Evolutionary conservation across 306 rosid species (phyloP).

Genomic region (Bauhinia variegata): DNA sequence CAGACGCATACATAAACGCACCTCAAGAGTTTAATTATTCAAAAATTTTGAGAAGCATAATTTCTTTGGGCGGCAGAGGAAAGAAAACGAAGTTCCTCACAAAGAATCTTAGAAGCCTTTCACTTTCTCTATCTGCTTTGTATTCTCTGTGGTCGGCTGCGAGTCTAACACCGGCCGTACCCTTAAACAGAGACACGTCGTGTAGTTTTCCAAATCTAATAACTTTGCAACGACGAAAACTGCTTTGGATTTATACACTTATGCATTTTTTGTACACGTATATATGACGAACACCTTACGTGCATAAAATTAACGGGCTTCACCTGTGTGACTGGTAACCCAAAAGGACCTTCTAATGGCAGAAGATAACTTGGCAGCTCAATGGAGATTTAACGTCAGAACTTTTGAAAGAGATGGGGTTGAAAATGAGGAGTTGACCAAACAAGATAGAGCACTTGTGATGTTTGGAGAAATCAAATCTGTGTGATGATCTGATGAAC

Average conservation of each 20-base stretch:
- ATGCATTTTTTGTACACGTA: slow-evolving; percentile 37
- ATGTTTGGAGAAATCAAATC: not conserved
- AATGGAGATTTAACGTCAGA: slow-evolving; percentile 25
- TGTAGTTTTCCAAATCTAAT: too few species aligned
- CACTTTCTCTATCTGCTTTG: not conserved
- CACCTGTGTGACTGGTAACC: not conserved
- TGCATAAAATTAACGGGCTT: slow-evolving; percentile 20
- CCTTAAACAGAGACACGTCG: slow-evolving; percentile 16
- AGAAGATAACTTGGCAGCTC: too few species aligned
- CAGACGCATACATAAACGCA: not conserved
- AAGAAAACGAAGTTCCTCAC: slow-evolving; percentile 43
- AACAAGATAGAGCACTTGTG: slow-evolving; percentile 4
- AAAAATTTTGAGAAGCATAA: slow-evolving; percentile 46
- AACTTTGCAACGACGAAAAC: not conserved
- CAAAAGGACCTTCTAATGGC: slow-evolving; percentile 25
- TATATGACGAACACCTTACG: slow-evolving; percentile 55
- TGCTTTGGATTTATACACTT: not conserved
- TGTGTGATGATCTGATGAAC: slow-evolving; percentile 16
- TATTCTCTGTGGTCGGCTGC: slow-evolving; percentile 31
- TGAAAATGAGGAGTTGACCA: slow-evolving; percentile 37
- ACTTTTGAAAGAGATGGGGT: slow-evolving; percentile 28
- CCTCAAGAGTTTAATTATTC: slow-evolving; percentile 60
- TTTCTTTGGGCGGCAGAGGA: slow-evolving; percentile 90
- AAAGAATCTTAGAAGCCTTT: not conserved
- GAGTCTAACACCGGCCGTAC: slow-evolving; percentile 41